Conservation (phyloP, 169 alveolate species). For the Besnoitia besnoiti region DNA sequence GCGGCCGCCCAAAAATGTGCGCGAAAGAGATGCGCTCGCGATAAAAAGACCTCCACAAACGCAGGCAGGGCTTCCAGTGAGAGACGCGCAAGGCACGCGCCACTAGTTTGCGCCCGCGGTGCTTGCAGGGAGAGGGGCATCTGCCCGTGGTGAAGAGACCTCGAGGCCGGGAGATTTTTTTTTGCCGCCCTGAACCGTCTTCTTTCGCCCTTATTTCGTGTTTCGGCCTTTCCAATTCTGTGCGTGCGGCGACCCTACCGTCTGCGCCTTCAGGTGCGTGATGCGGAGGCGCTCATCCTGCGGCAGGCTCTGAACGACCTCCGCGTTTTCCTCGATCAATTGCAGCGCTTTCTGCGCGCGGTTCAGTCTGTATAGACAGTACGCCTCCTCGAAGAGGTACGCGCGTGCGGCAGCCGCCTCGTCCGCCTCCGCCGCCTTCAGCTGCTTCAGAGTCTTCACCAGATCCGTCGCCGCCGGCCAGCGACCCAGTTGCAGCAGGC, state of each 20-base stretch:
- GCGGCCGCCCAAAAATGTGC: too few relatives aligned
- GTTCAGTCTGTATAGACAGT: slow-evolving; percentile 51
- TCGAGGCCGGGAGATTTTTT: too few relatives aligned
- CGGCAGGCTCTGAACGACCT: neutral
- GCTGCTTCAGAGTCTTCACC: neutral
- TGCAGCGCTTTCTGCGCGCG: slow-evolving; percentile 45
- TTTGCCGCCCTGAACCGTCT: too few relatives aligned
- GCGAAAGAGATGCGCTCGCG: too few relatives aligned
- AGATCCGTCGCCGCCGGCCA: slow-evolving; percentile 10
- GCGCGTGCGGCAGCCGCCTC: slow-evolving; percentile 1
- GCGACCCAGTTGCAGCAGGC: slow-evolving; percentile 27
- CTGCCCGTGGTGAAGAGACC: too few relatives aligned
- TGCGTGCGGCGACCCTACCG: neutral
- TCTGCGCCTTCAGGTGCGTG: slow-evolving; percentile 26
- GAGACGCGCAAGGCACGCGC: too few relatives aligned
- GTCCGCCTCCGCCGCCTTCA: neutral
- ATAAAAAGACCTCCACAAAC: too few relatives aligned
- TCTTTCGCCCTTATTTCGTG: too few relatives aligned
- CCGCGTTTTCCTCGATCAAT: neutral
- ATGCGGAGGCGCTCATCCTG: slow-evolving; percentile 5
- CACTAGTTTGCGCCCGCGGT: too few relatives aligned
- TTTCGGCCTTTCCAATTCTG: too few relatives aligned
- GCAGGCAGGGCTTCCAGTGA: too few relatives aligned
- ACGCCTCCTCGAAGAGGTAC: slow-evolving; percentile 31
- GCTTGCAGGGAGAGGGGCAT: too few relatives aligned